These are phyloP conservation scores for Bauhinia variegata DNA, from an alignment of 306 rosid genomes.

Conservation along the genomic window DNA sequence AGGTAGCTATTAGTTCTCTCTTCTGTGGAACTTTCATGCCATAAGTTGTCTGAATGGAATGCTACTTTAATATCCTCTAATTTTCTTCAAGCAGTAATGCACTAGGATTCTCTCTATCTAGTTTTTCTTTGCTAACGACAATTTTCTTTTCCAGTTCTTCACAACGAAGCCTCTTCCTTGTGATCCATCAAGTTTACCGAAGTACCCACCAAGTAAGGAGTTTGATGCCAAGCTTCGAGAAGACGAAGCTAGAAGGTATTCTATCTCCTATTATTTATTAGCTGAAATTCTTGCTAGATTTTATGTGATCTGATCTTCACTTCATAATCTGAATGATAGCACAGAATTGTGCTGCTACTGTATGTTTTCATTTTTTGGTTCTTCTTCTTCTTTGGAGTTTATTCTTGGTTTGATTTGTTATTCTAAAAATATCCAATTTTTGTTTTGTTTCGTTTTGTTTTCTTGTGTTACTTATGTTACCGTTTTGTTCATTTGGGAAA, in stretches of 20 bases:
- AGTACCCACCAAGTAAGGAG: conserved; percentile 88
- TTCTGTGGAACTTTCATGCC: conserved; percentile 4
- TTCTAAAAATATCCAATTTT: not conserved
- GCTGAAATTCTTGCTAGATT: conserved; percentile 7
- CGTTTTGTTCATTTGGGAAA: conserved; percentile 39
- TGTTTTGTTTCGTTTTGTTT: too few relatives aligned
- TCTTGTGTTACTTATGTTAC: conserved; percentile 19
- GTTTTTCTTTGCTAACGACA: conserved; percentile 28
- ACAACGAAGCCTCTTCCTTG: conserved; percentile 71
- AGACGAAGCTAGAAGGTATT: conserved; percentile 78
- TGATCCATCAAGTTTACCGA: conserved; percentile 74
- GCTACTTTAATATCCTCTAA: not conserved
- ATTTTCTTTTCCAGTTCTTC: conserved; percentile 61
- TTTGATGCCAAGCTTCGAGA: conserved; percentile 72
- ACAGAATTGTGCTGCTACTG: conserved; percentile 4
- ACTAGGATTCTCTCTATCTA: not conserved
- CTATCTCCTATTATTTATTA: conserved; percentile 26
- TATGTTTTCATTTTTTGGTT: not conserved
- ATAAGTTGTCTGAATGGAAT: conserved; percentile 11
- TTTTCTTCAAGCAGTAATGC: conserved; percentile 6
- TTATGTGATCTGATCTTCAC: conserved; percentile 24
- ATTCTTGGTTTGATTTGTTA: conserved; percentile 19
- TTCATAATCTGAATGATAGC: conserved; percentile 17
- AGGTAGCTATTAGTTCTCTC: conserved; percentile 54
- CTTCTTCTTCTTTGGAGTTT: not conserved